Evolutionary conservation across 2,329 filamentous ascomycete species (phyloP).

Genomic region (Alternaria conjuncta): DNA sequence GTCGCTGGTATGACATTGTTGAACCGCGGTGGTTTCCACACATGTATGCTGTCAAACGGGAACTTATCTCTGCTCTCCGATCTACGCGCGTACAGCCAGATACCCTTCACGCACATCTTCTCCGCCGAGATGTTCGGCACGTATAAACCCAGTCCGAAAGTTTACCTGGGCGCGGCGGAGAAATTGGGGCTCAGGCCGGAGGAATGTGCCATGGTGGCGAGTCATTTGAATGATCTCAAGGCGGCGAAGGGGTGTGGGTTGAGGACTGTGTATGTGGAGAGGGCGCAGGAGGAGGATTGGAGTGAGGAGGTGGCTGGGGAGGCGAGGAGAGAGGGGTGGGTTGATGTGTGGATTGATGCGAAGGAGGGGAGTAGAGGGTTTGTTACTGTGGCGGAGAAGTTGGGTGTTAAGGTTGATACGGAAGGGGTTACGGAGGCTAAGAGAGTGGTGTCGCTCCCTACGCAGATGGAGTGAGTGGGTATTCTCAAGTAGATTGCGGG

Average conservation of each 20-base stretch:
- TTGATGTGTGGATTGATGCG: conserved; percentile 62
- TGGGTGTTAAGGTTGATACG: conserved; percentile 36
- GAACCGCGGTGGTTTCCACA: conserved; percentile 58
- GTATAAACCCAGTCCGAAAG: conserved; percentile 74
- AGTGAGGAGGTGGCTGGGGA: conserved; percentile 57
- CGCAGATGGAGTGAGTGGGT: not conserved
- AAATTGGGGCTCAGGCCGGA: conserved; percentile 62
- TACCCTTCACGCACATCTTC: conserved; percentile 68
- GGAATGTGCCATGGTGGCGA: conserved; percentile 74
- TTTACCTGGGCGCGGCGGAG: conserved; percentile 72
- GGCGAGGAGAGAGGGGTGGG: conserved; percentile 63
- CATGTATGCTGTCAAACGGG: conserved; percentile 76
- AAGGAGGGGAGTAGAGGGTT: conserved; percentile 58
- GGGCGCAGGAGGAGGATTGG: conserved; percentile 70
- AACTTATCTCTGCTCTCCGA: conserved; percentile 71
- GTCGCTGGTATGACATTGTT: conserved; percentile 64
- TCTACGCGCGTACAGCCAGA: conserved; percentile 62
- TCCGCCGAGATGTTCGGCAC: conserved; percentile 73
- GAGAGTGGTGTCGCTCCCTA: conserved; percentile 19
- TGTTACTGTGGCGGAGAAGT: conserved; percentile 49
- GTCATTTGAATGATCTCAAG: conserved; percentile 70
- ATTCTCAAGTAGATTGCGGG: no score
- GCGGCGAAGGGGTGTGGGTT: conserved; percentile 70
- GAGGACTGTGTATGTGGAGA: conserved; percentile 76
- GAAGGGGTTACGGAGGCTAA: conserved; percentile 1